Percentiles rank a stretch among this genome's conserved stretches.
phyloP scores from a whole-genome alignment of 768 basidiomycete genomes.

The Pilatotrama ljubarskyi region DNA sequence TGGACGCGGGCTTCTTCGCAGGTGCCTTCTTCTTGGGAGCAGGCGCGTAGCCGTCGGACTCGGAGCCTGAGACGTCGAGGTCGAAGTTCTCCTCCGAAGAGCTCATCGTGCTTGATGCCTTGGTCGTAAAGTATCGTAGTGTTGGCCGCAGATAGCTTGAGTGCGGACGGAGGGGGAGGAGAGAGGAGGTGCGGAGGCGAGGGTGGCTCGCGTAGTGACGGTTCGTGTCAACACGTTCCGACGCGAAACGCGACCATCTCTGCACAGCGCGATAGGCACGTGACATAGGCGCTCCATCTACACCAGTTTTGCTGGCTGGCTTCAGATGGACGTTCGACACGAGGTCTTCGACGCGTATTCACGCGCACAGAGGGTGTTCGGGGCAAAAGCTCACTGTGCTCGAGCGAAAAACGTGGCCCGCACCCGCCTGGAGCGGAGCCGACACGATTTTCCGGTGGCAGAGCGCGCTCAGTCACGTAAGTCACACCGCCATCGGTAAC shows the following conservation, averaged over 20 bases:
- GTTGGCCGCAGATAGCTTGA: background rate
- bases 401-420: no score
- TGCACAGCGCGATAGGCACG: slow-evolving; percentile 11
- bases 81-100: slow-evolving; percentile 77
- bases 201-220: slow-evolving; percentile 20
- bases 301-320: background rate
- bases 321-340: background rate
- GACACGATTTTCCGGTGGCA: no score
- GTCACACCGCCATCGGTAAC: no score
- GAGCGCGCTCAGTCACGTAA: no score
- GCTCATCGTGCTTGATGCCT: slow-evolving; percentile 49
- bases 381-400: no score
- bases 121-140: background rate
- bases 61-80: slow-evolving; percentile 52
- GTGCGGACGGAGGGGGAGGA: background rate
- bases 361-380: no score
- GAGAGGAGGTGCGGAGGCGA: background rate
- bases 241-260: slow-evolving; percentile 13
- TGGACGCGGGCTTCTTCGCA: slow-evolving; percentile 41
- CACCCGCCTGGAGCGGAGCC: no score
- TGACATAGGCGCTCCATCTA: slow-evolving; percentile 1
- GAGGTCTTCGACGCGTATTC: background rate
- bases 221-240: slow-evolving; percentile 19
- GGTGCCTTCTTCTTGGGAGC: slow-evolving; percentile 45
- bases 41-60: slow-evolving; percentile 69